Conservation (phyloP, 2,329 filamentous ascomycete genomes). For the Penicillium sp. region DNA sequence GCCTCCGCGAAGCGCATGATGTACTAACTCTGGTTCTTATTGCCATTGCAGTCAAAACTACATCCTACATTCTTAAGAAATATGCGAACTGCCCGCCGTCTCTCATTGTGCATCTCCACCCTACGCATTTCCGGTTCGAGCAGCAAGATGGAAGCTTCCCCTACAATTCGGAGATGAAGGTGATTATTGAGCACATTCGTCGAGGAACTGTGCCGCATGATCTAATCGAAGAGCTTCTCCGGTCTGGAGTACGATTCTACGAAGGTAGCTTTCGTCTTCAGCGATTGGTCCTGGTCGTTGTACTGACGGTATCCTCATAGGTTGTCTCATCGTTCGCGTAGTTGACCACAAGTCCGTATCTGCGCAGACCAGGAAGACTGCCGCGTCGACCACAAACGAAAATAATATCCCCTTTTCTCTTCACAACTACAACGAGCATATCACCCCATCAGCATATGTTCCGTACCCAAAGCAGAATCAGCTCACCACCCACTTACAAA, state of each 20-base stretch:
- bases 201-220: slow-evolving; percentile 81
- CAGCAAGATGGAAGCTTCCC: slow-evolving; percentile 87
- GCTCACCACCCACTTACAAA: slow-evolving; percentile 27
- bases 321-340: slow-evolving; percentile 89
- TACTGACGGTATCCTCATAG: slow-evolving; percentile 28
- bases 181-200: slow-evolving; percentile 72
- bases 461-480: slow-evolving; percentile 59
- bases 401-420: slow-evolving; percentile 72
- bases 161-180: slow-evolving; percentile 87
- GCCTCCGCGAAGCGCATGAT: slow-evolving; percentile 5
- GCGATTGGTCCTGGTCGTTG: neutral
- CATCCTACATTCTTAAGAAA: slow-evolving; percentile 76
- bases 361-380: slow-evolving; percentile 55
- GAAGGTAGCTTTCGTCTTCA: slow-evolving; percentile 55
- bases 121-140: slow-evolving; percentile 85
- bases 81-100: slow-evolving; percentile 70
- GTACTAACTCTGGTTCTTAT: slow-evolving; percentile 15
- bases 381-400: slow-evolving; percentile 53
- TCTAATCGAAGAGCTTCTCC: slow-evolving; percentile 71
- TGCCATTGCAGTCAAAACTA: slow-evolving; percentile 59
- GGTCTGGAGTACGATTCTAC: slow-evolving; percentile 73
- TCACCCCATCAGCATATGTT: slow-evolving; percentile 82
- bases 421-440: slow-evolving; percentile 83
- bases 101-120: slow-evolving; percentile 77
- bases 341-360: slow-evolving; percentile 73